phyloP scores from a whole-genome alignment of 225 moss, liverwort and hornwort genomes.

The Bryoerythrophyllum caledonicum region DNA sequence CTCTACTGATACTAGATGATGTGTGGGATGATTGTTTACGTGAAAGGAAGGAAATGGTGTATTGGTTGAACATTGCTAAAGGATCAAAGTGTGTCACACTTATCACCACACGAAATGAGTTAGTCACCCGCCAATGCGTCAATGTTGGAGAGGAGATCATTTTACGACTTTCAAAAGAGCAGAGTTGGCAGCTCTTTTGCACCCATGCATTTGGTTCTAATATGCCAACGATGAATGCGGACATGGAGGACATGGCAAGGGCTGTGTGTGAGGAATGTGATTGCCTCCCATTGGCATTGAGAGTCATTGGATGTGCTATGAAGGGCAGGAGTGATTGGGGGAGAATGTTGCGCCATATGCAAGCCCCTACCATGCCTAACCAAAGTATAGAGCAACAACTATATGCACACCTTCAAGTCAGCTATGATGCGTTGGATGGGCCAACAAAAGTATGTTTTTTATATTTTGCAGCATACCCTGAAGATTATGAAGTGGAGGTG shows the following conservation, averaged over 20 bases:
- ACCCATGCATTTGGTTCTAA: not conserved
- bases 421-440: not conserved
- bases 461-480: not conserved
- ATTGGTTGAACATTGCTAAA: not conserved
- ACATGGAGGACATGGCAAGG: not conserved
- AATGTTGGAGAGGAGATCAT: not conserved
- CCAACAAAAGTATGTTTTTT: not conserved
- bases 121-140: not conserved
- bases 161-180: not conserved
- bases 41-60: too few relatives aligned
- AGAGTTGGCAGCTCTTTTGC: not conserved
- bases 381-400: not conserved
- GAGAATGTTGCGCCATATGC: not conserved
- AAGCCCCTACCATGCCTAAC: not conserved
- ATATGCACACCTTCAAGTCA: not conserved
- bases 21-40: not conserved
- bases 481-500: not conserved
- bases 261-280: not conserved
- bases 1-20: not conserved
- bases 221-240: not conserved
- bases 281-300: not conserved
- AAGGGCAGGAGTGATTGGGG: not conserved
- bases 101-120: not conserved
- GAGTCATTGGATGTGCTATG: not conserved
- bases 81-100: not conserved